Evolutionary conservation across 108 stramenopile genomes (phyloP), one percentile per base, ranked within the genome.

Genomic region (Cyclotella baltica): DNA sequence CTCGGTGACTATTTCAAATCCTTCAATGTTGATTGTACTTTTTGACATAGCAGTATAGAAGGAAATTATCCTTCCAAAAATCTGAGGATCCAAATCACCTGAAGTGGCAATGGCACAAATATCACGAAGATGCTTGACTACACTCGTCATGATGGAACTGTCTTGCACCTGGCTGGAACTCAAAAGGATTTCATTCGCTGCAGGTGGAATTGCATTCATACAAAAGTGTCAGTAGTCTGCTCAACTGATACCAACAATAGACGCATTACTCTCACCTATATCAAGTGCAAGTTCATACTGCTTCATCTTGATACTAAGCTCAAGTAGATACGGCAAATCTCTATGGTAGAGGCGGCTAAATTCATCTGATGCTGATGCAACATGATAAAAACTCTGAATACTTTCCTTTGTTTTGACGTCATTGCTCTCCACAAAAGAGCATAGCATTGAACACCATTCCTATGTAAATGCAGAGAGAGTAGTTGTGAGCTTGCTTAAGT

Each of bases 371-470:
- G 70, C 58, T 22, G 91, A 88, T 38, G 90, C 91, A 69, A 92
- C 81, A 34, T 71, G 70, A 23, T 75, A 65, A 67, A 95, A 92
- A 67, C 83, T 83, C 18, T 78, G 25, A 52, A 63, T 34, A 23
- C 77, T 62, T 4, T 31, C 57, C 8, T 73, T 61, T 43, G 31
- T 22, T 19, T 20, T 16, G 30, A 51, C 40, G 34, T 38, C 59
- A 61, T 83, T 27, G 72, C 34, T 51, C 18, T 73, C 64, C 2
- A 65, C 69, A 15, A 51, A 56, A 35, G 72, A 70, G 62, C 55
- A 74, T 62, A 92, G 88, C 72, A 88, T 75, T 22, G 78, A 70
- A 69, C 89, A 91, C 86, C 88, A 96, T 70, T 96, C 94, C 83
- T 87, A 28, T 63, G 16, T 22, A 64, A 65, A 63, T 25, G 23